Conservation (phyloP, 331 rosid genomes). For the Phaseolus coccineus region DNA sequence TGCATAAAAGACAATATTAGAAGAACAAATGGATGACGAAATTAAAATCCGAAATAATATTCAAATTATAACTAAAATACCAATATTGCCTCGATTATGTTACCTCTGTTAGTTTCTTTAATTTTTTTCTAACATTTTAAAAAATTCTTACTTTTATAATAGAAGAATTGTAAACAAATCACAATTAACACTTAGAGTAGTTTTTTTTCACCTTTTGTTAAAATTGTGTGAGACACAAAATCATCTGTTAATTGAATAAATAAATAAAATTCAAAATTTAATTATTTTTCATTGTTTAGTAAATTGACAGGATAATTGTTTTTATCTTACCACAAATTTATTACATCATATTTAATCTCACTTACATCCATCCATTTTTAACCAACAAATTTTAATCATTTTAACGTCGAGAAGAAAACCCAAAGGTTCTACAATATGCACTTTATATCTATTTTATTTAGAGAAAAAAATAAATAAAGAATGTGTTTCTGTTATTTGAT, state of each 20-base stretch:
- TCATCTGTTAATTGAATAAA: neutral
- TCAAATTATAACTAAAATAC: neutral
- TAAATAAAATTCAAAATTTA: neutral
- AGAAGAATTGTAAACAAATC: neutral
- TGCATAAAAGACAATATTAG: neutral
- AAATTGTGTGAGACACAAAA: neutral
- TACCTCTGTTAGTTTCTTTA: neutral
- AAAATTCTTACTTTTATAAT: neutral
- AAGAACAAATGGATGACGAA: neutral
- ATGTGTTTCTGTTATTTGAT: conserved; percentile 24
- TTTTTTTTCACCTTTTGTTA: neutral
- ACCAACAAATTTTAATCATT: neutral
- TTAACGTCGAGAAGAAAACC: neutral
- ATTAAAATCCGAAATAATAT: neutral
- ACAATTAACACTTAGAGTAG: neutral
- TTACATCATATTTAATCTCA: too few relatives aligned
- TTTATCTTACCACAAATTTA: too few relatives aligned
- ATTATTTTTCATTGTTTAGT: too few relatives aligned
- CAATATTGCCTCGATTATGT: neutral
- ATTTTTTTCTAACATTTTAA: neutral
- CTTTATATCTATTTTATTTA: neutral
- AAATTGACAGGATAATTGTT: too few relatives aligned
- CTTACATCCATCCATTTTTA: too few relatives aligned
- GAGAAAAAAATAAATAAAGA: neutral
- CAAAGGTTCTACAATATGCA: conserved; percentile 38